Conservation (phyloP, 2,329 filamentous ascomycete species). For the Herpomyces periplanetae region DNA sequence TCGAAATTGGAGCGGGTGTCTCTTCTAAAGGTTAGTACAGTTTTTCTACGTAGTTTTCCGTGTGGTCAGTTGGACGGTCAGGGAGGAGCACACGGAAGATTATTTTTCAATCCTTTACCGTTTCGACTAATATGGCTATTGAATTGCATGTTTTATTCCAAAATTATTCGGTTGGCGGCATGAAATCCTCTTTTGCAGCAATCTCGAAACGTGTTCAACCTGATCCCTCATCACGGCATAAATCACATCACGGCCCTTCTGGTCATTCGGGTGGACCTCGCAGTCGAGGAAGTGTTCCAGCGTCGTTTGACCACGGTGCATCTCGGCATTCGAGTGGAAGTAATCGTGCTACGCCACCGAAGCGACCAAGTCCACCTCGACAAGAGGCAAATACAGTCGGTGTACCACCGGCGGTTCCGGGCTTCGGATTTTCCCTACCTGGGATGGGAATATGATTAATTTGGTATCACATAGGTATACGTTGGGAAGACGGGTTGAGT, state of each 20-base stretch:
- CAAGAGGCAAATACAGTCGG: conserved; percentile 7
- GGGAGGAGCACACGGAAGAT: too few species aligned
- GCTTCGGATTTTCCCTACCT: conserved; percentile 13
- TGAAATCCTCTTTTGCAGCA: conserved; percentile 6
- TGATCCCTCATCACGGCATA: conserved; percentile 7
- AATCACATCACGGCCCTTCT: conserved; percentile 5
- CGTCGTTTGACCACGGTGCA: conserved; percentile 3
- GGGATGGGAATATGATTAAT: too few species aligned
- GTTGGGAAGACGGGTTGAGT: too few species aligned
- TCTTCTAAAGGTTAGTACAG: conserved; percentile 32
- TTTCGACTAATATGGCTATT: background rate
- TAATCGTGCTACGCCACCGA: conserved; percentile 2
- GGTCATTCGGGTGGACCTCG: conserved; percentile 6
- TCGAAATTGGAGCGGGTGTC: conserved; percentile 86
- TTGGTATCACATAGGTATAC: too few species aligned
- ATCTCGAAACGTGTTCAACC: conserved; percentile 5
- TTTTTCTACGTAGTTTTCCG: background rate
- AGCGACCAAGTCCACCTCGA: conserved; percentile 6
- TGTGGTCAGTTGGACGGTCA: too few species aligned
- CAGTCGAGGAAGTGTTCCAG: conserved; percentile 4
- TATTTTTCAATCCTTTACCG: conserved; percentile 1
- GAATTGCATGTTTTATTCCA: background rate
- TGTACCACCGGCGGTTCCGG: conserved; percentile 14
- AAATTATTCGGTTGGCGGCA: conserved; percentile 4
- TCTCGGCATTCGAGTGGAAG: conserved; percentile 4